Evolutionary conservation across 1,139 yeast genomes (phyloP), one percentile per base, ranked within the genome.

Genomic region (Hemisphaericaspora xylofermentans): DNA sequence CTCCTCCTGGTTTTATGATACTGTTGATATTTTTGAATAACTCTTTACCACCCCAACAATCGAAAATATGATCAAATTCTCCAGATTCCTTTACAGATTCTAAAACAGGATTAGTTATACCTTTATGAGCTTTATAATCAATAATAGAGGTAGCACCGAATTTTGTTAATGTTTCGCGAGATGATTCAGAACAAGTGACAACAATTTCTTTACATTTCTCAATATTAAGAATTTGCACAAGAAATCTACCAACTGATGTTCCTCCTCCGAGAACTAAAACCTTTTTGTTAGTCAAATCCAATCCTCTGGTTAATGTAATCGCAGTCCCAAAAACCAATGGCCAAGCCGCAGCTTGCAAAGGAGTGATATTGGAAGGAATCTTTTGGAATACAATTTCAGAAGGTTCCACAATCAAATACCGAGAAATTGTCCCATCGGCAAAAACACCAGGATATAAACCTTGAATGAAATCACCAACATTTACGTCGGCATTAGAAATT

Each of bases 191-290:
- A 47, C 68, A 62, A 6, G 64, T 68, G 2, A 70, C 76, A 1
- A 76, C 76, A 9, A 82, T 65, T 40, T 72, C 71, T 31, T 58
- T 58, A 3, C 77, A 73, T 3, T 71, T 63, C 46, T 68, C 74
- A 43, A 65, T 58, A 48, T 76, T 80, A 17, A 82, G 74, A 17
- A 85, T 53, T 55, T 83, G 88, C 22, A 80, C 67, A 2, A 76
- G 72, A 61, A 68, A 74, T 45, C 79, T 60, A 2, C 93, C 95
- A 5, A 84, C 85, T n/a, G 83, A 68, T 1, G 94, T 78, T 4
- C 87, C 79, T 12, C 85, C 93, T 33, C 95, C 95, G 44, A 84
- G 68, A 31, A 87, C 68, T 38, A 86, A 64, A 1, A 85, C 74
- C 45, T 64, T 64, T 18, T 44, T 45, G 33, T 44, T 37, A 16